Percentiles rank a stretch among this genome's conserved stretches.
Evolutionary conservation across 116 monocot genomes (phyloP).

Genomic region (Posidonia oceanica): DNA sequence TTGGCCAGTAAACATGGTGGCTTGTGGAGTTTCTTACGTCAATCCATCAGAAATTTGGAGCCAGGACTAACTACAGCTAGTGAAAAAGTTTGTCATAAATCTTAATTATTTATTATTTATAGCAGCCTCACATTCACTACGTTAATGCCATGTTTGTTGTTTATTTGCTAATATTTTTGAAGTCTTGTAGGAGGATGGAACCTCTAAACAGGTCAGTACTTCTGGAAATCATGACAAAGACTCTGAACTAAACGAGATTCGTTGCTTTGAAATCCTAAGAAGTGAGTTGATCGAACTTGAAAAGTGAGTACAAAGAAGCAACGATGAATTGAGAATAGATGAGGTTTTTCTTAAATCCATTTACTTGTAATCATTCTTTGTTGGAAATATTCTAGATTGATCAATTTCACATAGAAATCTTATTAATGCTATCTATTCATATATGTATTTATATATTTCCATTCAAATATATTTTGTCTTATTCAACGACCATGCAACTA

Average conservation of each 20-base stretch:
- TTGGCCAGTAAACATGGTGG: slow-evolving; percentile 25
- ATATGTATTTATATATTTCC: too few species aligned
- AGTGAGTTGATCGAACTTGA: slow-evolving; percentile 81
- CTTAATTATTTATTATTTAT: neutral
- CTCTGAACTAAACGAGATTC: slow-evolving; percentile 42
- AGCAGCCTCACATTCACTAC: neutral
- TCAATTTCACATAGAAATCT: too few species aligned
- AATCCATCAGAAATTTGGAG: slow-evolving; percentile 29
- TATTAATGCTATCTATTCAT: too few species aligned
- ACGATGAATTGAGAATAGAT: slow-evolving; percentile 30
- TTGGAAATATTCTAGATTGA: too few species aligned
- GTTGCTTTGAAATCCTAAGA: slow-evolving; percentile 67
- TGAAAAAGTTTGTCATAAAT: slow-evolving; percentile 55
- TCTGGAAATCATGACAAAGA: slow-evolving; percentile 6
- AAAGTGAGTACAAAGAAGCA: slow-evolving; percentile 71
- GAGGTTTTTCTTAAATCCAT: slow-evolving; percentile 10
- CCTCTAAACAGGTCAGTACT: neutral
- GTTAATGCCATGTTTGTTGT: neutral
- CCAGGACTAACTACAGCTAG: slow-evolving; percentile 13
- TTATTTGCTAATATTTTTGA: neutral
- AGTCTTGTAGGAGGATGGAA: neutral
- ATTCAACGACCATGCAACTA: too few species aligned
- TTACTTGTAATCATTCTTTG: slow-evolving; percentile 2
- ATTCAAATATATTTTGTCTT: too few species aligned
- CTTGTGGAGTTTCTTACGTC: slow-evolving; percentile 68